Evolutionary conservation across 2,329 filamentous ascomycete species (phyloP).

Genomic region (Microdochium trichocladiopsis): DNA sequence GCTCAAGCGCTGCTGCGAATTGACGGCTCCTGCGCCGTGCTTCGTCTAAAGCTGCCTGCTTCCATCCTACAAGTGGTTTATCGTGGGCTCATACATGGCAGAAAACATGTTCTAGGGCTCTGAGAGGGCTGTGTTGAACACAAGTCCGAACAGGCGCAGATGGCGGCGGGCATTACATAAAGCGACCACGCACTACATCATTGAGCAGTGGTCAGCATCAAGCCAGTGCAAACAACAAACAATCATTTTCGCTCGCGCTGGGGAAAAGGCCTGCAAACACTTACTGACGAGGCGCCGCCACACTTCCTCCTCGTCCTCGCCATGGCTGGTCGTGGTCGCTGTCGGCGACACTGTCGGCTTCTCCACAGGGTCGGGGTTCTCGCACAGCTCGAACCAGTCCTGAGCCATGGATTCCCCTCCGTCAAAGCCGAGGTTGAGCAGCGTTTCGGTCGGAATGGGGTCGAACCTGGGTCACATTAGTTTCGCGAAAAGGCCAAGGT

Average conservation of each 20-base stretch:
- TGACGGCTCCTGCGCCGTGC: no score
- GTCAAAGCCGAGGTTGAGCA: slow-evolving; percentile 23
- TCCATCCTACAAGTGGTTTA: no score
- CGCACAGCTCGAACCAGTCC: slow-evolving; percentile 23
- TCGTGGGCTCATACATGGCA: no score
- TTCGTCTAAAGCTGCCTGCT: no score
- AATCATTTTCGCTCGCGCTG: not conserved
- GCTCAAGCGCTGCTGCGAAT: no score
- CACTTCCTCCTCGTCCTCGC: slow-evolving; percentile 23
- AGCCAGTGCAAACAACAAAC: no score
- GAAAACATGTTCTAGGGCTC: no score
- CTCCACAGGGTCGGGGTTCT: slow-evolving; percentile 23
- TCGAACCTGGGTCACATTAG: slow-evolving; percentile 16
- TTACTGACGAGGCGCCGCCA: slow-evolving; percentile 21
- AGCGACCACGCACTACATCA: not conserved
- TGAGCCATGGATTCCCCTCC: slow-evolving; percentile 21
- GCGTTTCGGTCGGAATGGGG: slow-evolving; percentile 19
- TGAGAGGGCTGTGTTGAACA: no score
- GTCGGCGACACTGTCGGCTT: slow-evolving; percentile 8
- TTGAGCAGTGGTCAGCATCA: not conserved
- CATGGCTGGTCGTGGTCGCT: slow-evolving; percentile 13
- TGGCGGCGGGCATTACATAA: not conserved
- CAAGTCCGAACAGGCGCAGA: no score
- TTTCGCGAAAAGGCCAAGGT: slow-evolving; percentile 4
- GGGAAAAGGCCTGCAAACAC: not conserved